These are phyloP conservation scores for Penicillium argentinense DNA, from an alignment of 495 filamentous ascomycete species.

Conservation along the genomic window DNA sequence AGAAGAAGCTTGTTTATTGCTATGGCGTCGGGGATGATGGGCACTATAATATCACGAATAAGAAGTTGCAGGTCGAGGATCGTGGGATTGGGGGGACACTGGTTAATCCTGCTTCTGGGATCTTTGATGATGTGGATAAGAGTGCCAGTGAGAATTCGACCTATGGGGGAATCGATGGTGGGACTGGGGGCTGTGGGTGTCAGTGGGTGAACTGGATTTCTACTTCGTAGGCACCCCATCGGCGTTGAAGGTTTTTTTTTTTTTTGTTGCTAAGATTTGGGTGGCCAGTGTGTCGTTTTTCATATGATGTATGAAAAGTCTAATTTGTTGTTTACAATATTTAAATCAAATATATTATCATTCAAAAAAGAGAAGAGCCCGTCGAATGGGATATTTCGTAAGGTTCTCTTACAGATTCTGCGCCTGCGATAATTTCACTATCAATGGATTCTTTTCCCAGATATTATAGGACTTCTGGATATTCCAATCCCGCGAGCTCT, in stretches of 20 bases:
- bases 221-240: not conserved
- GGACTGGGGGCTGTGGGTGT: slow-evolving; percentile 72
- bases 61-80: slow-evolving; percentile 57
- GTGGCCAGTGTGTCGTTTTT: too few species aligned
- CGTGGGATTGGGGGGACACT: slow-evolving; percentile 58
- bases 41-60: slow-evolving; percentile 50
- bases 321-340: too few species aligned
- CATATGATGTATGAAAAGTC: too few species aligned
- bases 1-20: slow-evolving; percentile 68
- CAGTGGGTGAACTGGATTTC: slow-evolving; percentile 67
- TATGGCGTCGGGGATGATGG: slow-evolving; percentile 57
- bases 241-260: not conserved
- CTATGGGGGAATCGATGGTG: slow-evolving; percentile 67
- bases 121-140: slow-evolving; percentile 39
- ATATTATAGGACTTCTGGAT: slow-evolving; percentile 34
- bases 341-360: too few species aligned
- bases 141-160: slow-evolving; percentile 21
- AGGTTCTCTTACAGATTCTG: not conserved
- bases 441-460: slow-evolving; percentile 36
- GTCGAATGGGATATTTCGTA: not conserved
- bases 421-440: slow-evolving; percentile 20
- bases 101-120: slow-evolving; percentile 56
- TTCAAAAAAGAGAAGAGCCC: not conserved
- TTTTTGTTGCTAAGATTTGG: not conserved
- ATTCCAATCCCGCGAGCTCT: slow-evolving; percentile 35